Evolutionary conservation across 345 rosid species (phyloP), one percentile per base, ranked within the genome.

Genomic region (Tarenaya hassleriana): DNA sequence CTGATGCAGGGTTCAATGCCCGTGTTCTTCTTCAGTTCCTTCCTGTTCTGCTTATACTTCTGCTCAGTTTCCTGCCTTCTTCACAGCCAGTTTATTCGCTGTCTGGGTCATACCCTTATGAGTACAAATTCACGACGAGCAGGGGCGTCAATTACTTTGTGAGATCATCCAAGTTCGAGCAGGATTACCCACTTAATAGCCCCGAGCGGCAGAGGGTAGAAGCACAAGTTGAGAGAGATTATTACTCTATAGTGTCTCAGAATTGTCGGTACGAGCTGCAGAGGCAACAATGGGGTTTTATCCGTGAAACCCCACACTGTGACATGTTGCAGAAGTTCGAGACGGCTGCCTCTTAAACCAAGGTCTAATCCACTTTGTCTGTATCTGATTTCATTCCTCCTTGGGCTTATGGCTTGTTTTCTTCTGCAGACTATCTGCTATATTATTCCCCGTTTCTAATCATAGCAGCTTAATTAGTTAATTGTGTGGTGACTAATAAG

Each of bases 251-350:
- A 50, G 81, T 92, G 47, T 20, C 83, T 0, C 95, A 92, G 71
- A 81, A 88, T 60, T 92, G 98, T 69, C 66, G 96, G 73, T 61
- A 58, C 34, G 98, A 92, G 74, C 13, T 84, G 73, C 95, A 82
- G 76, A 72, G 96, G 62, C 64, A 76, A 59, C 96, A 81, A 58
- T 87, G 95, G 98, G 98, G 96, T 1, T 84, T 84, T 52, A 56
- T 91, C 16, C 73, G 74, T 10, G 96, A 87, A 74, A 87, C 84
- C 10, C 96, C 98, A 33, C 88, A 84, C 47, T 87, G 92, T 41
- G 88, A 84, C 7, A 59, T 77, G 94, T 59, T 79, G 77, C 47
- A 63, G 64, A 72, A 63, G 59, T 91, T 78, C 48, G 77, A 73
- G 71, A 32, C 58, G 1, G 62, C 60, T n/a, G 82, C 81, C 60